Conservation (phyloP, 495 filamentous ascomycete species). For the Aspergillus mulundensis region DNA sequence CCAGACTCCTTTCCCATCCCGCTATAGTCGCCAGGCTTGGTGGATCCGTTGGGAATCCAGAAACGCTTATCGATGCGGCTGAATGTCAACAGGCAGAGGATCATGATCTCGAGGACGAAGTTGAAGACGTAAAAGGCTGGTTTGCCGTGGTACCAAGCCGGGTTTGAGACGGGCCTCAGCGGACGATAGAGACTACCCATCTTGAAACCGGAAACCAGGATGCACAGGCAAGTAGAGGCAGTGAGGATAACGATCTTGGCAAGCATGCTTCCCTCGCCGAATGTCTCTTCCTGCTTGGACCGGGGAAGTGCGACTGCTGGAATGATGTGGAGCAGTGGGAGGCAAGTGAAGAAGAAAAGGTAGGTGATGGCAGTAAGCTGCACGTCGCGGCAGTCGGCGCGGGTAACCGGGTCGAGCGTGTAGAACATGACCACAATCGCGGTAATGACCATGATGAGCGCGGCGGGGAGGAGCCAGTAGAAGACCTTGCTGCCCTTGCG, state of each 20-base stretch:
- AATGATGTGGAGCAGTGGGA: conserved; percentile 63
- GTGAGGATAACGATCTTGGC: conserved; percentile 64
- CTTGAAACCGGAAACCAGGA: conserved; percentile 68
- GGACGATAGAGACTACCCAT: conserved; percentile 53
- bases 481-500: conserved; percentile 50
- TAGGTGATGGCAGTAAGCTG: conserved; percentile 65
- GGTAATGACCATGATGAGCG: conserved; percentile 67
- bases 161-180: conserved; percentile 46
- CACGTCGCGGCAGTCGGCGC: conserved; percentile 54
- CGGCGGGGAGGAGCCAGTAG: conserved; percentile 56
- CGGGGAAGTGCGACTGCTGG: conserved; percentile 51
- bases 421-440: conserved; percentile 62
- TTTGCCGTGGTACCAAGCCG: conserved; percentile 65
- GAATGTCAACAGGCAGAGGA: conserved; percentile 61
- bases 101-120: conserved; percentile 66
- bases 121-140: conserved; percentile 77
- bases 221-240: conserved; percentile 50
- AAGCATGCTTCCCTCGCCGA: conserved; percentile 64
- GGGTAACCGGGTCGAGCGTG: conserved; percentile 51
- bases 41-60: conserved; percentile 47
- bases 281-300: conserved; percentile 52
- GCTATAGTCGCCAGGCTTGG: conserved; percentile 18
- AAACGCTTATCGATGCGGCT: conserved; percentile 70
- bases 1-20: neutral
- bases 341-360: conserved; percentile 65